Evolutionary conservation across 495 filamentous ascomycete genomes (phyloP).

Genomic region (Hypomontagnella submonticulosa): DNA sequence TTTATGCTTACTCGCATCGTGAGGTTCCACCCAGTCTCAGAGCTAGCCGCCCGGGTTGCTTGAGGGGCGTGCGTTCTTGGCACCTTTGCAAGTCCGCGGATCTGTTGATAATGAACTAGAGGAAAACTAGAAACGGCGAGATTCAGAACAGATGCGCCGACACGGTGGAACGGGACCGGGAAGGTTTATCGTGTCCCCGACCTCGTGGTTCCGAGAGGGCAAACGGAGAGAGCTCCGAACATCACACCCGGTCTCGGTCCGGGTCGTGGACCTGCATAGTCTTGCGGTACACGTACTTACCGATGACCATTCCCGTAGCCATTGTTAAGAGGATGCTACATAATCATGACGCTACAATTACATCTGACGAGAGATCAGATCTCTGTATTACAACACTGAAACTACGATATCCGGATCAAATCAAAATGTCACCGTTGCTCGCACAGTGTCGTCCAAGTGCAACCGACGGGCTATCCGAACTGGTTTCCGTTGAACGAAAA

Average conservation of each 20-base stretch:
- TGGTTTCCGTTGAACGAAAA: too few species aligned
- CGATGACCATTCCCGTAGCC: background rate
- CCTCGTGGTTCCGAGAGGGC: slow-evolving; percentile 14
- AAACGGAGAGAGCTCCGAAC: background rate
- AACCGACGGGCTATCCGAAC: background rate
- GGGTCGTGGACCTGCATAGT: background rate
- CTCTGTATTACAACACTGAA: slow-evolving; percentile 18
- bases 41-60: background rate
- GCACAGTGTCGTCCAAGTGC: slow-evolving; percentile 8
- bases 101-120: slow-evolving; percentile 9
- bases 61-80: slow-evolving; percentile 10
- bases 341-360: slow-evolving; percentile 5
- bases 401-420: background rate
- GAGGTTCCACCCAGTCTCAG: slow-evolving; percentile 8
- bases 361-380: slow-evolving; percentile 14
- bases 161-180: slow-evolving; percentile 1
- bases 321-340: background rate
- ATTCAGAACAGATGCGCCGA: slow-evolving; percentile 11
- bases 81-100: slow-evolving; percentile 2
- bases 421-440: background rate
- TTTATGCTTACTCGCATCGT: slow-evolving; percentile 23
- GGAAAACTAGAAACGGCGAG: background rate
- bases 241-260: slow-evolving; percentile 5
- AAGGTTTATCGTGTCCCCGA: slow-evolving; percentile 15
- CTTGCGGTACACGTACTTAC: background rate